Evolutionary conservation across 495 filamentous ascomycete species (phyloP).

Genomic region (Neurospora tetraspora): DNA sequence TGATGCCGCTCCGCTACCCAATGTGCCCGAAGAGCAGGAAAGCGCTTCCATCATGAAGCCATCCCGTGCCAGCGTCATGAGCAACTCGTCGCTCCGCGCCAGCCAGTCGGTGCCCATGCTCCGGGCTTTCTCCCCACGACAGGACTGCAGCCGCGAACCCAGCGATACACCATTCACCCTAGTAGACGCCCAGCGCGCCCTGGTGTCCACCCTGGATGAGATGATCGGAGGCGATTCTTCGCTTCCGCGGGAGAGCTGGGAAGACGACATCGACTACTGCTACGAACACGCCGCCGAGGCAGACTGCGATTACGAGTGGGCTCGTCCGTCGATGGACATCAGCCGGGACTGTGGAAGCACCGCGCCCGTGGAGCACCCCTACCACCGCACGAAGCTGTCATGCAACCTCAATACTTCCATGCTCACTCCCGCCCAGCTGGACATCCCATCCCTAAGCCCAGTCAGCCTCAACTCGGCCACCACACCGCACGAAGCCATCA

Average conservation of each 20-base stretch:
- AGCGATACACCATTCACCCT: constrained; percentile 34
- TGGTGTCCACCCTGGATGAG: constrained; percentile 20
- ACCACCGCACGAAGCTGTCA: constrained; percentile 12
- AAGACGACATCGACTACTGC: constrained; percentile 89
- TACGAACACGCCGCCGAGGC: constrained; percentile 88
- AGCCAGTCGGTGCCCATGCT: constrained; percentile 39
- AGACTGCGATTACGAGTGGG: constrained; percentile 85
- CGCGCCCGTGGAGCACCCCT: constrained; percentile 16
- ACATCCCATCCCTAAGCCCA: constrained; percentile 38
- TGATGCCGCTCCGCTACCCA: constrained; percentile 40
- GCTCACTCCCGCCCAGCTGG: constrained; percentile 30
- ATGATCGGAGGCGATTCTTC: constrained; percentile 30
- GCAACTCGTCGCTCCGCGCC: constrained; percentile 35
- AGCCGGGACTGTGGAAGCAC: constrained; percentile 21
- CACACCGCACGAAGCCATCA: constrained; percentile 26
- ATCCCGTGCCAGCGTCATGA: constrained; percentile 29
- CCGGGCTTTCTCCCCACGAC: constrained; percentile 24
- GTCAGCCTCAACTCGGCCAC: constrained; percentile 32
- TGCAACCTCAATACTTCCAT: constrained; percentile 24
- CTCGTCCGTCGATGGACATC: constrained; percentile 40
- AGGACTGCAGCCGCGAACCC: constrained; percentile 20
- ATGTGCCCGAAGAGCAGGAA: constrained; percentile 73
- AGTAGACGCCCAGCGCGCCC: constrained; percentile 22
- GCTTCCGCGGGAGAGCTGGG: constrained; percentile 54
- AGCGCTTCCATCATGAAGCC: constrained; percentile 15